Conservation (phyloP, 768 basidiomycete species). For the Cubamyces sp. region DNA sequence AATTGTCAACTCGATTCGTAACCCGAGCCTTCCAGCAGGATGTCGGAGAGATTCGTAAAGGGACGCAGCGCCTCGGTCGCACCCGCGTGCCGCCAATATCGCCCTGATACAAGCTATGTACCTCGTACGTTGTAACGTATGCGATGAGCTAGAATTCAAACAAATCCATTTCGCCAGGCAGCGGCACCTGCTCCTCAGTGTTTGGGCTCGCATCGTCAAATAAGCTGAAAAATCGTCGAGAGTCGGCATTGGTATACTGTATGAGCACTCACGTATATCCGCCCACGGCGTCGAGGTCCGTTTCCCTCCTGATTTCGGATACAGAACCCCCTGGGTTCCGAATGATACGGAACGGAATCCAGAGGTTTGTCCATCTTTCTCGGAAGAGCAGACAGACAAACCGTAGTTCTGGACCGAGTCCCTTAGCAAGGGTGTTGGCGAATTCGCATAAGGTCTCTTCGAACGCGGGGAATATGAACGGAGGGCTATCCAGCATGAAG, state of each 20-base stretch:
- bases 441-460: neutral
- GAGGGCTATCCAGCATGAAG: neutral
- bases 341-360: slow-evolving; percentile 5
- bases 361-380: neutral
- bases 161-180: neutral
- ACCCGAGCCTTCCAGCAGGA: too few species aligned
- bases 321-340: neutral
- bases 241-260: neutral
- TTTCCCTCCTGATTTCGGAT: too few species aligned
- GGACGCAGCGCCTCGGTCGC: neutral
- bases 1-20: too few species aligned
- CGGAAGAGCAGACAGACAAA: neutral
- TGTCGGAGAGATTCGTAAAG: too few species aligned
- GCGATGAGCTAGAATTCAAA: neutral
- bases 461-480: neutral
- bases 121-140: neutral
- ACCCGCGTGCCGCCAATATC: too few species aligned
- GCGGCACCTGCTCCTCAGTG: neutral
- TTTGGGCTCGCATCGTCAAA: neutral
- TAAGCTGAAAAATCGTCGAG: neutral
- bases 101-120: neutral
- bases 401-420: neutral
- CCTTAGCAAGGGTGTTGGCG: neutral
- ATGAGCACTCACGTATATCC: neutral
- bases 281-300: too few species aligned